Base-by-base conservation (phyloP, 2,329 filamentous ascomycete species). In the Talaromyces verruculosus region DNA sequence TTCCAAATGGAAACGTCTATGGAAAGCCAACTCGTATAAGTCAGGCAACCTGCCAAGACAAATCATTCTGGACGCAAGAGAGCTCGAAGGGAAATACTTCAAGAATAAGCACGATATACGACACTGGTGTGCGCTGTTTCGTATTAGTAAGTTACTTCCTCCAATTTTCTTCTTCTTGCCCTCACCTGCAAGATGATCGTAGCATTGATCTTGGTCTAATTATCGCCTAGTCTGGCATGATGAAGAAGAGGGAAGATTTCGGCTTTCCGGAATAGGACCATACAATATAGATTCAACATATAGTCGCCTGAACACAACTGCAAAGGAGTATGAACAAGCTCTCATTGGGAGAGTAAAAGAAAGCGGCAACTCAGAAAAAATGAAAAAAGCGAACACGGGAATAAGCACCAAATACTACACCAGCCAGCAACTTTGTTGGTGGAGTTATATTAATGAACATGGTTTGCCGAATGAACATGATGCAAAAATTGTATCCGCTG, bases 81-180 rank as follows among this genome's bases (percentile, higher is more conserved):
- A 35, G 28, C 59, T 61, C 15, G 59, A 61, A 41, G 25, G 3
- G 30, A 49, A 35, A 19, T n/a, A 61, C 41, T 61, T 61, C 25
- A 61, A 33, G 19, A 15, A 33, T 35, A 35, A 17, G 8, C 5
- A 19, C n/a, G n/a, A 33, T 33, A 49, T 7, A 17, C 11, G 13
- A 30, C 5, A 13, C n/a, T 61, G 41, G 41, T 8, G n/a, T 5
- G 19, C 6, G 30, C 10, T 61, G 15, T 61, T 35, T 33, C 28
- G 58, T 22, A 7, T 61, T n/a, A 61, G 58, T 25, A 22, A 10
- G 41, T 61, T 43, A 1, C n/a, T 45, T 5, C 10, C n/a, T n/a
- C 8, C 17, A n/a, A n/a, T n/a, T n/a, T n/a, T n/a, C n/a, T 39
- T 39, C 37, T 39, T 39, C 13, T 39, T 15, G 3, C 37, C 13